Evolutionary conservation across 139 green algal genomes (phyloP).

Genomic region (Yamagishiella unicocca): DNA sequence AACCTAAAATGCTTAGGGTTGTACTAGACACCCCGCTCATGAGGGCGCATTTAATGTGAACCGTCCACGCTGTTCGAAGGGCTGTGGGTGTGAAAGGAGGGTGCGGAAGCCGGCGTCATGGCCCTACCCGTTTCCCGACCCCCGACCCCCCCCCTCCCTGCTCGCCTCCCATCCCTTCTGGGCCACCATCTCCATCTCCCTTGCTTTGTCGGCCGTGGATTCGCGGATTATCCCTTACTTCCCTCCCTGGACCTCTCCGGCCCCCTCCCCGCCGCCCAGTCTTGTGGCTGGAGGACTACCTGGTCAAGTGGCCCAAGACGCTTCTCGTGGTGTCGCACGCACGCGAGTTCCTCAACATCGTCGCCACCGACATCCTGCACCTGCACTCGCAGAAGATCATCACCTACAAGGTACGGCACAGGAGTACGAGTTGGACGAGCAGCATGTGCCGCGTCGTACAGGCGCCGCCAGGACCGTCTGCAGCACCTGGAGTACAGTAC

Average conservation of each 20-base stretch:
- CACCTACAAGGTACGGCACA: slow-evolving; percentile 67
- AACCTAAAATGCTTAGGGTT: no score
- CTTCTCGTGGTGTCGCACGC: slow-evolving; percentile 90
- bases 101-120: no score
- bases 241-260: not conserved
- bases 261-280: slow-evolving; percentile 68
- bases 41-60: no score
- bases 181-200: not conserved
- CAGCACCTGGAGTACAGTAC: no score
- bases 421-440: no score
- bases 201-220: no score
- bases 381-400: slow-evolving; percentile 79
- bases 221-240: no score
- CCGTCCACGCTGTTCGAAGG: no score
- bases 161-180: not conserved
- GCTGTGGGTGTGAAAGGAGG: no score
- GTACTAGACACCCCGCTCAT: no score
- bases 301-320: slow-evolving; percentile 87
- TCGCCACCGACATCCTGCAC: slow-evolving; percentile 93
- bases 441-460: no score
- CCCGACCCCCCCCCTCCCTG: not conserved
- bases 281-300: slow-evolving; percentile 92
- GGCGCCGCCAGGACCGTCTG: no score
- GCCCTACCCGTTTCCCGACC: not conserved
- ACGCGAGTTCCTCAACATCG: slow-evolving; percentile 89